Conservation (phyloP, 768 basidiomycete genomes). For the Pleurotus salmoneostramineus region DNA sequence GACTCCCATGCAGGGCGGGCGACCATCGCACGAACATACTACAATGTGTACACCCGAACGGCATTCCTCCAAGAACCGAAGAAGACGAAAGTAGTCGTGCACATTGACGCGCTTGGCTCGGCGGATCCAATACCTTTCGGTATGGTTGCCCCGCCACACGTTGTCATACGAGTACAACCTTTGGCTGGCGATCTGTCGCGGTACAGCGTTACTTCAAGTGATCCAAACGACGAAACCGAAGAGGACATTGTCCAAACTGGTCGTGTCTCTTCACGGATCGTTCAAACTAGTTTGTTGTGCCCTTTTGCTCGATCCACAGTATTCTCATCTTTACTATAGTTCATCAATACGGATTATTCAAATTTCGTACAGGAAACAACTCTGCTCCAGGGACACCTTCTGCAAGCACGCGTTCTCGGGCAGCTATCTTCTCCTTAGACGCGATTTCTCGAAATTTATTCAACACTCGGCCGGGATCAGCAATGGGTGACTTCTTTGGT, state of each 20-base stretch:
- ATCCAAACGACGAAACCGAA: slow-evolving; percentile 68
- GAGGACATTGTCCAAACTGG: slow-evolving; percentile 82
- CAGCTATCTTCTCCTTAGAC: slow-evolving; percentile 87
- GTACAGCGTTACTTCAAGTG: slow-evolving; percentile 71
- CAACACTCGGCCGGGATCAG: slow-evolving; percentile 59
- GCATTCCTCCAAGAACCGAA: slow-evolving; percentile 74
- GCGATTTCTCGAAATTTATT: slow-evolving; percentile 89
- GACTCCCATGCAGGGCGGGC: slow-evolving; percentile 58
- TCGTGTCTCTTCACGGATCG: slow-evolving; percentile 68
- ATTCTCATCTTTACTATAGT: slow-evolving; percentile 39
- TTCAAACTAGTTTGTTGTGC: slow-evolving; percentile 69
- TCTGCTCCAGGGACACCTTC: slow-evolving; percentile 87
- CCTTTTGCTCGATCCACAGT: not conserved
- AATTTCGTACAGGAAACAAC: slow-evolving; percentile 71
- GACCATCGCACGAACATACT: slow-evolving; percentile 78
- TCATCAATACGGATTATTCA: slow-evolving; percentile 86
- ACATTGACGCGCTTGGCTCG: slow-evolving; percentile 72
- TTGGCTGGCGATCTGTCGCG: slow-evolving; percentile 81
- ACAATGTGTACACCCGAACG: slow-evolving; percentile 82
- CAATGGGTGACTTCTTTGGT: slow-evolving; percentile 74
- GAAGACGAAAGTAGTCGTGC: slow-evolving; percentile 90
- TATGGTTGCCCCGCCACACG: slow-evolving; percentile 63
- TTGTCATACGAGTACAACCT: slow-evolving; percentile 79
- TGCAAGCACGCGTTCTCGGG: slow-evolving; percentile 53
- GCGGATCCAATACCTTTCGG: slow-evolving; percentile 81